Conservation (phyloP, 257 asterid species). For the Paulownia fortunei region DNA sequence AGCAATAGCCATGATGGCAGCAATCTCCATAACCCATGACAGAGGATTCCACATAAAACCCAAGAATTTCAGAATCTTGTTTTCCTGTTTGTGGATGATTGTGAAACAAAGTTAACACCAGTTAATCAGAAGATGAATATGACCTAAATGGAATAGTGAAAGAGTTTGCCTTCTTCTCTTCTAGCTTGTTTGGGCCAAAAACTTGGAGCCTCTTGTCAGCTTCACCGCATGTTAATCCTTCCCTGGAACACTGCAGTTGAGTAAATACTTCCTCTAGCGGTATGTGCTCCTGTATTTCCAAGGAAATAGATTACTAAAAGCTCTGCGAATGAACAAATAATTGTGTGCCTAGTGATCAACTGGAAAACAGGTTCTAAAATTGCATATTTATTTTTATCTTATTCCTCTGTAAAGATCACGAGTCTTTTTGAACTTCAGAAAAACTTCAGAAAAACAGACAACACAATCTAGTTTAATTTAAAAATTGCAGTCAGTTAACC, state of each 20-base stretch:
- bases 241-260: constrained; percentile 67
- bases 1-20: constrained; percentile 79
- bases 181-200: constrained; percentile 89
- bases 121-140: background rate
- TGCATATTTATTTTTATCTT: background rate
- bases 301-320: background rate
- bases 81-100: constrained; percentile 49
- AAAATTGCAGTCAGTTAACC: background rate
- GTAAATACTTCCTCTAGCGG: constrained; percentile 81
- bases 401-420: background rate
- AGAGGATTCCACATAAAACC: constrained; percentile 92
- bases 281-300: constrained; percentile 61
- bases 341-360: background rate
- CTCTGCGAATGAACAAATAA: background rate
- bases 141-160: background rate
- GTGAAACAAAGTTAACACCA: background rate
- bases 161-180: constrained; percentile 71
- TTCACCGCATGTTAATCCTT: constrained; percentile 65
- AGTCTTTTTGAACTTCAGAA: background rate
- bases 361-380: background rate
- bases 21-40: constrained; percentile 89
- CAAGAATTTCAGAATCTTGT: constrained; percentile 67
- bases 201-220: constrained; percentile 64
- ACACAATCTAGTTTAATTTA: no score
- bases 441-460: no score